A percentile compares a stretch with the other conserved stretches of the same genome.
phyloP scores from a whole-genome alignment of 192 early-diverging fungal species.

The Coemansia sp. region DNA sequence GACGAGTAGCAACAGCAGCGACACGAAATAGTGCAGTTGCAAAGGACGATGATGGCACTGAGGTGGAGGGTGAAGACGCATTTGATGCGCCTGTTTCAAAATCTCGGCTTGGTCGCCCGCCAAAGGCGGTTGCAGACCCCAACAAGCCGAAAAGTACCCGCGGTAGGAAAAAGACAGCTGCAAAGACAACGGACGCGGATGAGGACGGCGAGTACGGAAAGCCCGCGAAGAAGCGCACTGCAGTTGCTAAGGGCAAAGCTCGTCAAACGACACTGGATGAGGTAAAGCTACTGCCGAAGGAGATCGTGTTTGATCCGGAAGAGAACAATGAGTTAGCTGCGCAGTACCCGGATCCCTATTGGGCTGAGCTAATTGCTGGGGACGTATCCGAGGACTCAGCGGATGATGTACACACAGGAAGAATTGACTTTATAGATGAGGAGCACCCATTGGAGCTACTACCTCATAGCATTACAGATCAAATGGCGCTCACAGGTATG shows the following conservation, averaged over 20 bases:
- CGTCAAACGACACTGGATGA: constrained; percentile 50
- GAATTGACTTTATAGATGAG: constrained; percentile 63
- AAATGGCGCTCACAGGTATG: constrained; percentile 82
- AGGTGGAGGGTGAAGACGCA: constrained; percentile 23
- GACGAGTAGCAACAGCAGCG: constrained; percentile 5
- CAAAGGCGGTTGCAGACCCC: constrained; percentile 16
- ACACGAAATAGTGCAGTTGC: constrained; percentile 8
- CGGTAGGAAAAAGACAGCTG: constrained; percentile 35
- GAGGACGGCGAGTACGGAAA: constrained; percentile 32
- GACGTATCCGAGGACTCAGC: background rate
- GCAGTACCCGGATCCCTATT: constrained; percentile 57
- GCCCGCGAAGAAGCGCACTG: constrained; percentile 17
- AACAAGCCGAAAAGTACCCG: constrained; percentile 41
- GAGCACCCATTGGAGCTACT: constrained; percentile 68
- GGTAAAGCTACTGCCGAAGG: constrained; percentile 21
- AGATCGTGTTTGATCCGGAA: constrained; percentile 55
- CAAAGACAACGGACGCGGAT: constrained; percentile 17
- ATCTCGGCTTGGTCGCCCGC: constrained; percentile 42
- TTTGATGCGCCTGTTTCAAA: constrained; percentile 24
- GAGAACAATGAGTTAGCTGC: constrained; percentile 53
- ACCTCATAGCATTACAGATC: constrained; percentile 68
- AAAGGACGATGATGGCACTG: background rate
- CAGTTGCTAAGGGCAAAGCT: constrained; percentile 35
- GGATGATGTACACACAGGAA: constrained; percentile 2
- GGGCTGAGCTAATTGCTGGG: constrained; percentile 21